Evolutionary conservation across 129 eudicot genomes (phyloP).

Genomic region (Flaveria trinervia): DNA sequence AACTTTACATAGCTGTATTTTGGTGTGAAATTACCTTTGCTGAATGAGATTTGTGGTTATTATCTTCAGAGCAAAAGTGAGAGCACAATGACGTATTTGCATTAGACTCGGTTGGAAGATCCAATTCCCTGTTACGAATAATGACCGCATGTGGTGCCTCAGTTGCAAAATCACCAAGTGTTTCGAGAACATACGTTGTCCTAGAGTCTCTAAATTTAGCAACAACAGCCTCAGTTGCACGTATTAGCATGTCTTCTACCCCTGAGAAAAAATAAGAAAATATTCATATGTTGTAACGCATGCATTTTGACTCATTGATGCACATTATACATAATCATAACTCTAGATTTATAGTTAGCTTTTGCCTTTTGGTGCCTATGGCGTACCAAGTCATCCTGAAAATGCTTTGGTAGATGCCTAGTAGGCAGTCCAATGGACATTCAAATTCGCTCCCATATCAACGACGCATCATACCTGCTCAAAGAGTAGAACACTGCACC

Average conservation of each 20-base stretch:
- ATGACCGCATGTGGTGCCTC: conserved; percentile 48
- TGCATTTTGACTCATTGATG: conserved; percentile 7
- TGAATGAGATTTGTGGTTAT: conserved; percentile 43
- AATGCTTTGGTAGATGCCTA: background rate
- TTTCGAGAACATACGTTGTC: conserved; percentile 59
- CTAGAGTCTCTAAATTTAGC: conserved; percentile 62
- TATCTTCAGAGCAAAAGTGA: conserved; percentile 50
- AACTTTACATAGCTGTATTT: background rate
- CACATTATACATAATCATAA: background rate
- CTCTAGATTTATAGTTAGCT: background rate
- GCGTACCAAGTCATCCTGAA: no score
- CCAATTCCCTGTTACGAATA: conserved; percentile 59
- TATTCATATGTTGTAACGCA: conserved; percentile 3
- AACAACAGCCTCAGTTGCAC: conserved; percentile 59
- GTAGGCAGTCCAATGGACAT: background rate
- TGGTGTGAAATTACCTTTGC: conserved; percentile 54
- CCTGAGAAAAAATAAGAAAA: conserved; percentile 37
- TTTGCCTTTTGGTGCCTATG: background rate
- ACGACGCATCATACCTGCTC: background rate
- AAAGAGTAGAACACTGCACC: background rate
- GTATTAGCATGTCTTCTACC: conserved; percentile 51
- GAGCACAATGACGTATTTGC: conserved; percentile 51
- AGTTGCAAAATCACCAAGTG: conserved; percentile 32
- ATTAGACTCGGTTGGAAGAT: conserved; percentile 37
- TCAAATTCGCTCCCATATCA: background rate